Percentiles rank a stretch among this genome's conserved stretches.
Conservation (phyloP, 306 rosid genomes). For the Clitoria ternatea region DNA sequence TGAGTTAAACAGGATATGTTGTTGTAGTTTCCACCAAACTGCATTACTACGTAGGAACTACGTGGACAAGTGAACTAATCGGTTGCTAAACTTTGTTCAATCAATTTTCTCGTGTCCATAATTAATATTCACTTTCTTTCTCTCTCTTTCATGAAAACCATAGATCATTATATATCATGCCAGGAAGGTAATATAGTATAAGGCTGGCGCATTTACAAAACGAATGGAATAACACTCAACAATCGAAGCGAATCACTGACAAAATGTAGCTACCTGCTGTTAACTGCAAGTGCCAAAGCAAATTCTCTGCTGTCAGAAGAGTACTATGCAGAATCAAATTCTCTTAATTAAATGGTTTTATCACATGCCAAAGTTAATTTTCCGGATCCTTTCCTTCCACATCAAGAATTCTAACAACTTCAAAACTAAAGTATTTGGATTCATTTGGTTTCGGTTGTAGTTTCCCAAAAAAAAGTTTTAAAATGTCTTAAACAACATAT, state of each 20-base stretch:
- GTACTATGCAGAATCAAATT: slow-evolving; percentile 19
- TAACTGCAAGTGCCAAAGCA: slow-evolving; percentile 8
- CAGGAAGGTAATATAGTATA: slow-evolving; percentile 17
- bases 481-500: too few relatives aligned
- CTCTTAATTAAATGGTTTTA: slow-evolving; percentile 19
- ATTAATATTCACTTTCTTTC: too few relatives aligned
- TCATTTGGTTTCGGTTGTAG: too few relatives aligned
- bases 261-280: slow-evolving; percentile 11
- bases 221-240: neutral
- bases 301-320: slow-evolving; percentile 3
- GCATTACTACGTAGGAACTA: slow-evolving; percentile 17
- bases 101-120: neutral
- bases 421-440: too few relatives aligned
- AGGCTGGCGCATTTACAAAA: neutral
- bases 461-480: too few relatives aligned
- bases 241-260: neutral
- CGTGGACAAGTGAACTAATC: slow-evolving; percentile 31
- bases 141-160: too few relatives aligned
- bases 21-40: slow-evolving; percentile 22
- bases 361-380: slow-evolving; percentile 9
- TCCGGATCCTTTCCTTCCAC: slow-evolving; percentile 31
- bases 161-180: too few relatives aligned
- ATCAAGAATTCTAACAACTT: slow-evolving; percentile 20
- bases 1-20: neutral
- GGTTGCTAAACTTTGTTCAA: neutral